Conservation (phyloP, 2,329 filamentous ascomycete species). For the Aspergillus persii region DNA sequence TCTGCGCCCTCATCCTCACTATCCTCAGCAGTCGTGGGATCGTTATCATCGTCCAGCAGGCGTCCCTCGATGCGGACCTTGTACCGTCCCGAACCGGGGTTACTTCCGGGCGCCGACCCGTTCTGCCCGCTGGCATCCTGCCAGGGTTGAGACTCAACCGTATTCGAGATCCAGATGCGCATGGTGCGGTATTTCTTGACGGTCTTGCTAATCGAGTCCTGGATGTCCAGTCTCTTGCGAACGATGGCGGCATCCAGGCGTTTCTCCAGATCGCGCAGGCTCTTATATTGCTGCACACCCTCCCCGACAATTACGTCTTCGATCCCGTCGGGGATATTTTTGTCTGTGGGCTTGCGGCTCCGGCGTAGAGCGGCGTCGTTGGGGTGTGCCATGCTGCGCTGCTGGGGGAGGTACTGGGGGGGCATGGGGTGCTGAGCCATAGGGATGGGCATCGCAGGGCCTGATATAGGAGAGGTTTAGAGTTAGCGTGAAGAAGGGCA, state of each 20-base stretch:
- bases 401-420: slow-evolving; percentile 37
- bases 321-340: slow-evolving; percentile 86
- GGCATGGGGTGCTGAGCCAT: slow-evolving; percentile 39
- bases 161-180: slow-evolving; percentile 93
- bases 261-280: slow-evolving; percentile 81
- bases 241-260: slow-evolving; percentile 89
- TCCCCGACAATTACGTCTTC: slow-evolving; percentile 81
- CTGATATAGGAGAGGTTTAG: slow-evolving; percentile 17
- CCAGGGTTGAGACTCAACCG: slow-evolving; percentile 91
- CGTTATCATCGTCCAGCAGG: slow-evolving; percentile 68
- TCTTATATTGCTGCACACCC: slow-evolving; percentile 76
- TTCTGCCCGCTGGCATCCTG: slow-evolving; percentile 85
- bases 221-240: slow-evolving; percentile 86
- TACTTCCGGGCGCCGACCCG: slow-evolving; percentile 52
- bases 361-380: slow-evolving; percentile 65
- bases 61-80: slow-evolving; percentile 89
- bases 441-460: slow-evolving; percentile 34
- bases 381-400: slow-evolving; percentile 37
- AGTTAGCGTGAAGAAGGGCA: slow-evolving; percentile 13
- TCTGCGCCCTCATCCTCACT: slow-evolving; percentile 45
- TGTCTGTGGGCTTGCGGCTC: slow-evolving; percentile 88
- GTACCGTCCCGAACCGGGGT: slow-evolving; percentile 53
- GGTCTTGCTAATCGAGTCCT: slow-evolving; percentile 73
- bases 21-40: slow-evolving; percentile 51
- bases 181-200: slow-evolving; percentile 80